Percentiles rank a stretch among this genome's conserved stretches.
Conservation (phyloP, 495 filamentous ascomycete species). For the Paragyromitra xinjiangensis region DNA sequence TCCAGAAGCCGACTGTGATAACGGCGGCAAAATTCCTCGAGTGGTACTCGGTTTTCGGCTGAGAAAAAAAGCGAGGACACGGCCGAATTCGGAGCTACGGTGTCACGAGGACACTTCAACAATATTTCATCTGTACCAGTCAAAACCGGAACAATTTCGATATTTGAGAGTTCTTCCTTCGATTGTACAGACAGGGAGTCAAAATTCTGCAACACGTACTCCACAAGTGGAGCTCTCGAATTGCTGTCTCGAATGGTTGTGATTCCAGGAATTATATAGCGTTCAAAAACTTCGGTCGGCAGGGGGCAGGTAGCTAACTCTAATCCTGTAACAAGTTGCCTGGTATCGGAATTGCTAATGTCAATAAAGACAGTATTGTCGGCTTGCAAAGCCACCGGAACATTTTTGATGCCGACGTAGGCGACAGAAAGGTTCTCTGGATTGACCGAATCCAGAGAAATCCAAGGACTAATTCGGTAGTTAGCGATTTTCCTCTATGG, state of each 20-base stretch:
- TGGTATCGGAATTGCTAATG: slow-evolving; percentile 16
- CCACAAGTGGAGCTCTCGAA: slow-evolving; percentile 18
- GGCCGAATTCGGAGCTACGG: neutral
- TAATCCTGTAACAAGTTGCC: slow-evolving; percentile 9
- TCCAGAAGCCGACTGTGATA: slow-evolving; percentile 1
- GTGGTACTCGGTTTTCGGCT: slow-evolving; percentile 23
- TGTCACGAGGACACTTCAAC: slow-evolving; percentile 33
- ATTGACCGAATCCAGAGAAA: neutral
- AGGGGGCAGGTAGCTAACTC: slow-evolving; percentile 1
- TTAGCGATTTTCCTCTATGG: neutral
- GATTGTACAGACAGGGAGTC: neutral
- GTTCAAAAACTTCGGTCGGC: slow-evolving; percentile 19
- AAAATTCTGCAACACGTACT: slow-evolving; percentile 23
- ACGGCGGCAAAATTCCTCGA: neutral
- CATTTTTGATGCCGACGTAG: slow-evolving; percentile 34
- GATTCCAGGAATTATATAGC: slow-evolving; percentile 39
- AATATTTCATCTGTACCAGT: neutral
- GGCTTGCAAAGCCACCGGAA: slow-evolving; percentile 15
- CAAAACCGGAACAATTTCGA: slow-evolving; percentile 52
- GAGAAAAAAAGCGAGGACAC: slow-evolving; percentile 39
- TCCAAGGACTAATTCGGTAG: slow-evolving; percentile 24
- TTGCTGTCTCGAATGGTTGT: neutral
- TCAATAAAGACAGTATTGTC: slow-evolving; percentile 40
- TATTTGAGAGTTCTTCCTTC: slow-evolving; percentile 19
- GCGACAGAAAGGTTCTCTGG: neutral